Base-by-base conservation (phyloP, 768 basidiomycete genomes). In the Lenzites betulinus region DNA sequence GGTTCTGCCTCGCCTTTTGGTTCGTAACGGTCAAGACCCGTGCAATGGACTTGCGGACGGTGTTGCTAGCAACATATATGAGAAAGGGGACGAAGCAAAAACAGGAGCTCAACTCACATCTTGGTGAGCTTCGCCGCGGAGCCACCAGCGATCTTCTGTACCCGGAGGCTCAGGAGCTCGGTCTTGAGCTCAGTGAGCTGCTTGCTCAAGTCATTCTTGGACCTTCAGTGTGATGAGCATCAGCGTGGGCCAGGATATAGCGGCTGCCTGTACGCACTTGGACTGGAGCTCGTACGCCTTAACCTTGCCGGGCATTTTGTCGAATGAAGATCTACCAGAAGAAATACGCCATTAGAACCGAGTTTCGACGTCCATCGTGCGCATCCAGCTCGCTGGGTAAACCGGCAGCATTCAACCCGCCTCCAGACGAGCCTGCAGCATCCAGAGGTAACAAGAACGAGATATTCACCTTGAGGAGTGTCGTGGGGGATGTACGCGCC, bases 11-110 rank as follows among this genome's bases (percentile, higher is more conserved):
- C 68, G 89, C 88, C 80, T 99, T 99, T 76, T 93, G 91, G 89
- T 97, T 98, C 83, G 90, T 96, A 70, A 98, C 95, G 44, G 97
- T 99, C 79, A 98, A 77, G 67, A 98, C 95, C 57, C 97, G 93
- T 65, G 97, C 97, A 73, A 99, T 93, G 66, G 93, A 95, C 81
- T 98, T 98, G 83, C 97, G 95, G 77, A 98, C 93, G 67, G 90
- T 83, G 77, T 89, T 86, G 78, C 97, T 99, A 48, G 7, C 43
- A 7, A 38, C 25, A 18, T 51, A 44, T 26, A 33, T 33, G 30
- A 33, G 46, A 15, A 12, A 50, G 7, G 43, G 33, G 15, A 35
- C 30, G 22, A 9, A 9, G 30, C 30, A 38, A 2, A 36, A 3
- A 20, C 9, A 43, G 13, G 36, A 43, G 23, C 18, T 20, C 22